Conservation (phyloP, 2,329 filamentous ascomycete species). For the Arthrobotrys sphaeroides region DNA sequence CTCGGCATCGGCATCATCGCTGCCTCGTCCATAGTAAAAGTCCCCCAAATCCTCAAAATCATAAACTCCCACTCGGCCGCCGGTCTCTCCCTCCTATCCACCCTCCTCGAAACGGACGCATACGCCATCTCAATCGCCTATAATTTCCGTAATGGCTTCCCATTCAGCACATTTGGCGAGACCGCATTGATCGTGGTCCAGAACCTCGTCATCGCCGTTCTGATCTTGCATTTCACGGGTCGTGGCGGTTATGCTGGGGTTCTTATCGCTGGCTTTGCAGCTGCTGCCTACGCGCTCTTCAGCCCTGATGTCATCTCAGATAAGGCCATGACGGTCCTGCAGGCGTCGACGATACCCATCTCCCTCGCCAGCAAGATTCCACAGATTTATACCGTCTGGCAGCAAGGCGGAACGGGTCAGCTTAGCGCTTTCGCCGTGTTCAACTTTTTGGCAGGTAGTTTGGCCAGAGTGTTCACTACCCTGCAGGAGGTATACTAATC, state of each 20-base stretch:
- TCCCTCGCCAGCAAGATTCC: constrained; percentile 91
- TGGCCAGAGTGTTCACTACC: constrained; percentile 96
- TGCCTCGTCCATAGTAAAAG: constrained; percentile 90
- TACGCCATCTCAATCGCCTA: constrained; percentile 92
- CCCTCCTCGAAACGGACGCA: constrained; percentile 87
- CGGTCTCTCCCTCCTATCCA: constrained; percentile 88
- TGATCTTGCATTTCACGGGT: constrained; percentile 86
- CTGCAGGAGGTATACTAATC: constrained; percentile 73
- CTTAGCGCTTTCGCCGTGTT: constrained; percentile 97
- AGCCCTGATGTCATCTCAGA: constrained; percentile 72
- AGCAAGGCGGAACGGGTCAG: constrained; percentile 89
- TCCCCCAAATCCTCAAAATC: constrained; percentile 95
- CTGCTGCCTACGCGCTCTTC: constrained; percentile 75
- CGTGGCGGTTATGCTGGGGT: constrained; percentile 74
- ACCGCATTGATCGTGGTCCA: constrained; percentile 90
- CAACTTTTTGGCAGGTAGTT: constrained; percentile 93
- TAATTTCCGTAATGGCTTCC: constrained; percentile 88
- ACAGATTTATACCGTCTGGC: constrained; percentile 87
- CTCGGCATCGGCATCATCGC: constrained; percentile 93
- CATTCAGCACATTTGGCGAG: constrained; percentile 97
- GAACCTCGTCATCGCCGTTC: constrained; percentile 85
- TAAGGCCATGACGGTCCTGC: constrained; percentile 68
- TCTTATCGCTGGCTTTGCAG: constrained; percentile 80
- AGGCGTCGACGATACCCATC: constrained; percentile 64
- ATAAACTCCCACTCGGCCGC: constrained; percentile 79